Evolutionary conservation across 768 basidiomycete species (phyloP).

Genomic region (Pisolithus albus): DNA sequence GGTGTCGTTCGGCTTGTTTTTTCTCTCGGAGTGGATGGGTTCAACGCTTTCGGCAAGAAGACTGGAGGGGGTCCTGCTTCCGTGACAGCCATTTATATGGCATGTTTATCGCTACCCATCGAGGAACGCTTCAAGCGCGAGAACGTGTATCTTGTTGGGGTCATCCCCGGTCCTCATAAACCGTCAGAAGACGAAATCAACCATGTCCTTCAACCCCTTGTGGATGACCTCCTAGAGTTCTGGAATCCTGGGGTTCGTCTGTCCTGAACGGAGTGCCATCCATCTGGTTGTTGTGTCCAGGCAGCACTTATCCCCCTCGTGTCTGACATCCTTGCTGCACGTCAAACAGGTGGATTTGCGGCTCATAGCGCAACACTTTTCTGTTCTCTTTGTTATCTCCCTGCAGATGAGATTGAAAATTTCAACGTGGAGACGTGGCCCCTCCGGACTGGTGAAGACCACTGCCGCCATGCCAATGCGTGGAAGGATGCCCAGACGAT

Average conservation of each 20-base stretch:
- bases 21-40: too few species aligned
- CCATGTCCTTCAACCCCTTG: too few species aligned
- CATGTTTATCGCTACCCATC: constrained; percentile 30
- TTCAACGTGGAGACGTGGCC: constrained; percentile 5
- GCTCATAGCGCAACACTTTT: constrained; percentile 9
- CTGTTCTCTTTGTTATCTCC: constrained; percentile 9
- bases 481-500: too few species aligned
- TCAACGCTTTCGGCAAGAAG: too few species aligned
- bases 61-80: neutral
- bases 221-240: too few species aligned
- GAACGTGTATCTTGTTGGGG: constrained; percentile 37
- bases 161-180: constrained; percentile 9
- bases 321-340: constrained; percentile 12
- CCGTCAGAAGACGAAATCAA: too few species aligned
- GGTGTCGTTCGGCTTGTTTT: too few species aligned
- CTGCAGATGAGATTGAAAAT: constrained; percentile 1
- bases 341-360: constrained; percentile 5
- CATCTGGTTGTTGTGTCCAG: too few species aligned
- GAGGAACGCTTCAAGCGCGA: constrained; percentile 27
- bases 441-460: neutral
- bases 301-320: too few species aligned
- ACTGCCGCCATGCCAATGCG: too few species aligned
- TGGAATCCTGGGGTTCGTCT: too few species aligned
- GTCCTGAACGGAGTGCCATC: too few species aligned
- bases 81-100: constrained; percentile 16